Conservation (phyloP, 2,329 filamentous ascomycete species). For the Cercospora sojina region DNA sequence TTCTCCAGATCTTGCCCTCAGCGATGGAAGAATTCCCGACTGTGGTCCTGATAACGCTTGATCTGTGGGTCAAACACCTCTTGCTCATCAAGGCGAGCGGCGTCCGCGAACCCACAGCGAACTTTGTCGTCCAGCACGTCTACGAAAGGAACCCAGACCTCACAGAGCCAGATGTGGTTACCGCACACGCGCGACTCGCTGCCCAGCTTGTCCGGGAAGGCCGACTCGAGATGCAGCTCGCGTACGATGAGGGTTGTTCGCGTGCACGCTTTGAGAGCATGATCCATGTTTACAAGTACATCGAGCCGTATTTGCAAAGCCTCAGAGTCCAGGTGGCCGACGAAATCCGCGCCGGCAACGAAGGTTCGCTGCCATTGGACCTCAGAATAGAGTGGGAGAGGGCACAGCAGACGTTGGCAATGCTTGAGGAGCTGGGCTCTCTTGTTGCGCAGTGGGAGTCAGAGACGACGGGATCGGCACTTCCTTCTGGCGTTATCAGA, state of each 20-base stretch:
- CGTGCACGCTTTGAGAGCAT: constrained; percentile 12
- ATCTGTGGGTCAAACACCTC: constrained; percentile 16
- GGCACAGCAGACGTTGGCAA: constrained; percentile 1
- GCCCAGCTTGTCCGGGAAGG: constrained; percentile 14
- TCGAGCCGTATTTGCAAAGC: constrained; percentile 12
- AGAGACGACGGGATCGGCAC: constrained; percentile 3
- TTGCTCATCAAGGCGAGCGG: constrained; percentile 14
- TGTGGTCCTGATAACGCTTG: constrained; percentile 16
- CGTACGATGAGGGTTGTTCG: constrained; percentile 4
- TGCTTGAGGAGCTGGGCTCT: background rate
- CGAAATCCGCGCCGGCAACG: background rate
- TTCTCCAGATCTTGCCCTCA: constrained; percentile 16
- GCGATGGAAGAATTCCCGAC: constrained; percentile 15
- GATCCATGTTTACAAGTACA: constrained; percentile 10
- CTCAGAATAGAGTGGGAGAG: constrained; percentile 14
- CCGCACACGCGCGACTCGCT: background rate
- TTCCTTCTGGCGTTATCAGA: constrained; percentile 2
- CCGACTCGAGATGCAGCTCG: constrained; percentile 4
- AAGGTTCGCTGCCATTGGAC: background rate
- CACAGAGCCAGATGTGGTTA: background rate
- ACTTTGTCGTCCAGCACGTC: constrained; percentile 11
- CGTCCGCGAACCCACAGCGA: constrained; percentile 10
- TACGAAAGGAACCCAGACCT: constrained; percentile 12
- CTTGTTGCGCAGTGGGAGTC: constrained; percentile 6
- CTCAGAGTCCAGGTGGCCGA: background rate